Conservation (phyloP, 1,284 basidiomycete species). For the Leccinum fallax region DNA sequence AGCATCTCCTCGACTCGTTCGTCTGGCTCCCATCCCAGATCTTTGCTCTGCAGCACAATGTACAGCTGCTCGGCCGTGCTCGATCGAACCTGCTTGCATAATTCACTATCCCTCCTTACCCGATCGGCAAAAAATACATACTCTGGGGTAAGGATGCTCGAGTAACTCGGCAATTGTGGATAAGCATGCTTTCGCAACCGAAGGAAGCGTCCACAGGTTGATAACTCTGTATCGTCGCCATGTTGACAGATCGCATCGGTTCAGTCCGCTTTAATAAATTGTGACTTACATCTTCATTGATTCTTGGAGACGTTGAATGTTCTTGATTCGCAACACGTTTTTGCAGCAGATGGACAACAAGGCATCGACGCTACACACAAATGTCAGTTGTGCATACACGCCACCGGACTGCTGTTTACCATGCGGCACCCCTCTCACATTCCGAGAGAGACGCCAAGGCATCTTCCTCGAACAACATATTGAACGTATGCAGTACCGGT, state of each 20-base stretch:
- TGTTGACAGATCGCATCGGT: constrained; percentile 14
- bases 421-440: constrained; percentile 47
- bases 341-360: constrained; percentile 58
- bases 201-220: constrained; percentile 58
- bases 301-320: constrained; percentile 72
- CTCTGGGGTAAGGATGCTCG: constrained; percentile 77
- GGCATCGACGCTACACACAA: constrained; percentile 39
- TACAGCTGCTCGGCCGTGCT: constrained; percentile 84
- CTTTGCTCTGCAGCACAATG: constrained; percentile 67
- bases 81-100: constrained; percentile 61
- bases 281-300: constrained; percentile 77
- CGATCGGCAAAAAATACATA: constrained; percentile 39
- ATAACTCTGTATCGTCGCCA: constrained; percentile 50
- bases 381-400: constrained; percentile 23
- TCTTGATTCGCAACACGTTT: constrained; percentile 72
- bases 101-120: constrained; percentile 10
- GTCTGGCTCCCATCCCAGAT: constrained; percentile 64
- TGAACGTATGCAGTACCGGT: constrained; percentile 76
- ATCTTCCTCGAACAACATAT: constrained; percentile 69
- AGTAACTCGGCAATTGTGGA: constrained; percentile 61
- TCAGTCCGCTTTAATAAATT: constrained; percentile 17
- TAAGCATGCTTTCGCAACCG: constrained; percentile 48
- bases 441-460: constrained; percentile 50
- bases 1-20: constrained; percentile 72
- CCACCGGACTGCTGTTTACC: constrained; percentile 42